Percentiles rank a stretch among this genome's conserved stretches.
Conservation (phyloP, 2,329 filamentous ascomycete species). For the Pseudogymnoascus sp. region DNA sequence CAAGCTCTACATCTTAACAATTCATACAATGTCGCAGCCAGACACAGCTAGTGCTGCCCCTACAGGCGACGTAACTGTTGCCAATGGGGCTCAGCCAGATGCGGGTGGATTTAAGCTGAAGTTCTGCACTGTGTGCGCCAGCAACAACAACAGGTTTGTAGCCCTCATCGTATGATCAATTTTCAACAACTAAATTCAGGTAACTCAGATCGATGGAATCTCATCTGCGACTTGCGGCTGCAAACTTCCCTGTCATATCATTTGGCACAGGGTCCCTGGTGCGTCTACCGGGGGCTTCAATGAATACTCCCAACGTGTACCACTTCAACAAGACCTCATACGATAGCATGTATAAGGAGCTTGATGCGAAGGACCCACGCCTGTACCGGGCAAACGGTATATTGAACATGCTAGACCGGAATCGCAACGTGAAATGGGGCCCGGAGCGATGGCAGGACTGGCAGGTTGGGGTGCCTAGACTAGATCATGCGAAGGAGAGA, state of each 20-base stretch:
- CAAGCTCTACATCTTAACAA: neutral
- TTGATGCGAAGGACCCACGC: conserved; percentile 74
- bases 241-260: conserved; percentile 89
- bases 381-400: conserved; percentile 89
- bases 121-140: conserved; percentile 98
- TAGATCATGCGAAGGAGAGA: conserved; percentile 67
- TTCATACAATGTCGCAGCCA: conserved; percentile 10
- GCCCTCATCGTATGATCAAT: conserved; percentile 3
- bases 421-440: conserved; percentile 85
- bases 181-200: conserved; percentile 16
- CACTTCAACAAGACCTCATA: conserved; percentile 97
- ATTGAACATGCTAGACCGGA: conserved; percentile 90
- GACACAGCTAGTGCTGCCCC: conserved; percentile 14
- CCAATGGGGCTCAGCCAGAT: conserved; percentile 21
- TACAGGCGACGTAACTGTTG: conserved; percentile 10
- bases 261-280: conserved; percentile 95
- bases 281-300: conserved; percentile 81
- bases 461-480: conserved; percentile 74
- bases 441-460: conserved; percentile 98
- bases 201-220: conserved; percentile 82
- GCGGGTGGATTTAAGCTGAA: conserved; percentile 69
- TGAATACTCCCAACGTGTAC: conserved; percentile 93
- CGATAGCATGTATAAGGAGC: conserved; percentile 86
- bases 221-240: conserved; percentile 82
- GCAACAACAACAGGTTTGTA: conserved; percentile 85